These are phyloP conservation scores for Alternaria sp. DNA, from an alignment of 2,329 filamentous ascomycete species.

Conservation along the genomic window DNA sequence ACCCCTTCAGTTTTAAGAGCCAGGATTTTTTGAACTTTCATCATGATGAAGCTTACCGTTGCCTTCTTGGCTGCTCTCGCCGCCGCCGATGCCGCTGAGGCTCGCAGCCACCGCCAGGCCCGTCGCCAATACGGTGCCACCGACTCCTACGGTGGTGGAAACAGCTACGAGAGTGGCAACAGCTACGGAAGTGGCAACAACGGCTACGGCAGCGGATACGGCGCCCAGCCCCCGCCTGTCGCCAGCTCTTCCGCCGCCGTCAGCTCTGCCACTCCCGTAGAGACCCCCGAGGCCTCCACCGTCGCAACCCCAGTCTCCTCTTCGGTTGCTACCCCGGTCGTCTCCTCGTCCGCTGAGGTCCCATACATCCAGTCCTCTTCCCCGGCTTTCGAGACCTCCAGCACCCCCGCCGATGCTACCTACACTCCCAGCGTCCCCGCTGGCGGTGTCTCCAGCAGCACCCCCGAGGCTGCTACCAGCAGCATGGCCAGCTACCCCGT, in stretches of 20 bases:
- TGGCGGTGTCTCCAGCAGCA: neutral
- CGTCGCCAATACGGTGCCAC: constrained; percentile 32
- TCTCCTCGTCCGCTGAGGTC: neutral
- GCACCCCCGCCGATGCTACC: constrained; percentile 8
- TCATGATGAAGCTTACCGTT: constrained; percentile 42
- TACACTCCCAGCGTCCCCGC: constrained; percentile 4
- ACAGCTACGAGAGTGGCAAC: neutral
- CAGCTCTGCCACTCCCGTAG: constrained; percentile 5
- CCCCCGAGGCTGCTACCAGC: neutral
- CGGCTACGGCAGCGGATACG: constrained; percentile 6
- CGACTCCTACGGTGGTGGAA: neutral
- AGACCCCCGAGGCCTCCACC: constrained; percentile 2
- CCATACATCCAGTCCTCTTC: constrained; percentile 15
- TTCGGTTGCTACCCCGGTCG: neutral
- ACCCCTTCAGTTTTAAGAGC: constrained; percentile 31
- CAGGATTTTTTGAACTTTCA: constrained; percentile 24
- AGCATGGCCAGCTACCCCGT: constrained; percentile 4
- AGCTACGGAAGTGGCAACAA: neutral
- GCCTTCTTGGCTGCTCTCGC: constrained; percentile 42
- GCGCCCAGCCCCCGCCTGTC: neutral
- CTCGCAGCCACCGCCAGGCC: constrained; percentile 36
- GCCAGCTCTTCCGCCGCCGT: constrained; percentile 7
- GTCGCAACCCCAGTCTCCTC: constrained; percentile 4
- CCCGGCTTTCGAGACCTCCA: constrained; percentile 11
- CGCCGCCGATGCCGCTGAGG: constrained; percentile 38